Evolutionary conservation across 768 basidiomycete species (phyloP).

Genomic region (Naganishia randhawae): DNA sequence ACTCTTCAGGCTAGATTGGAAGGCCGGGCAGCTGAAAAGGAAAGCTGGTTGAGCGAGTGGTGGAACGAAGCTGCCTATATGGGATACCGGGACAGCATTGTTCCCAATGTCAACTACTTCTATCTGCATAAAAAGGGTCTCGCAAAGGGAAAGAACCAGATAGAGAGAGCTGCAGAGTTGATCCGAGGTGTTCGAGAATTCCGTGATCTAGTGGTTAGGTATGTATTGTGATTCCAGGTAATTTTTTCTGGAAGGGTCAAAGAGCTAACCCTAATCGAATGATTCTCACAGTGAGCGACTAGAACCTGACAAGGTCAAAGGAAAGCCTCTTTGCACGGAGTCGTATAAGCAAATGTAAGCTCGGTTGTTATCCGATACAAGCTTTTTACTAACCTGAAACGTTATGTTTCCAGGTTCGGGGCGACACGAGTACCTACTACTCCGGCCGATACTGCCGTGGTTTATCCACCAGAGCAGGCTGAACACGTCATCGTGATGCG

Average conservation of each 20-base stretch:
- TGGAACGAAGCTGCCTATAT: conserved; percentile 94
- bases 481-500: conserved; percentile 87
- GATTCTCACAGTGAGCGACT: conserved; percentile 59
- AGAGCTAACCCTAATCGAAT: neutral
- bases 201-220: conserved; percentile 77
- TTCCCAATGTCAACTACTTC: conserved; percentile 91
- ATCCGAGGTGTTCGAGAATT: conserved; percentile 83
- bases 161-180: conserved; percentile 72
- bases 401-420: conserved; percentile 64
- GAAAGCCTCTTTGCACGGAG: conserved; percentile 74
- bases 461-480: conserved; percentile 68
- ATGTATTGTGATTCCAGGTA: conserved; percentile 37
- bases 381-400: neutral
- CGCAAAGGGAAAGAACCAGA: conserved; percentile 53
- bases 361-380: neutral
- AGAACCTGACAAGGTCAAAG: conserved; percentile 78
- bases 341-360: conserved; percentile 91
- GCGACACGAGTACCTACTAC: conserved; percentile 79
- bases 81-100: conserved; percentile 81
- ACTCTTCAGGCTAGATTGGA: conserved; percentile 75
- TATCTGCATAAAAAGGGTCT: conserved; percentile 77
- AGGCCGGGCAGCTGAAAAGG: conserved; percentile 61
- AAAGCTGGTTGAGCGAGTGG: conserved; percentile 94
- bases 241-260: neutral
- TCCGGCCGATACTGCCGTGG: conserved; percentile 74